Evolutionary conservation across 2,329 filamentous ascomycete genomes (phyloP).

Genomic region (Penicillium sp.): DNA sequence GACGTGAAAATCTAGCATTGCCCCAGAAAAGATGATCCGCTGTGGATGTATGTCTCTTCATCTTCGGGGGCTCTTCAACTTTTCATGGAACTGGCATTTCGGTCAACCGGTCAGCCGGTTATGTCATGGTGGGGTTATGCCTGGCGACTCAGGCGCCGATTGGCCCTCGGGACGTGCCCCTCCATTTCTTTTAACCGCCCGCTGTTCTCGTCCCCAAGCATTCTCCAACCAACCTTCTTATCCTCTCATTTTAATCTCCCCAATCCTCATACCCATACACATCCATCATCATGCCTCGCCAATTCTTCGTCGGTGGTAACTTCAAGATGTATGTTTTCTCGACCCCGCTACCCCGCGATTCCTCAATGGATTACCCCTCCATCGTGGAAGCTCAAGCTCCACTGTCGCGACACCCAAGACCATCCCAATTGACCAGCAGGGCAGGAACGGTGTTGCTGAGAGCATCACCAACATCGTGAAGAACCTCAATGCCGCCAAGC

Average conservation of each 20-base stretch:
- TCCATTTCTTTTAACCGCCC: conserved; percentile 22
- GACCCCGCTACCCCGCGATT: conserved; percentile 28
- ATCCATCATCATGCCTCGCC: conserved; percentile 76
- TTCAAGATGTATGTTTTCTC: conserved; percentile 84
- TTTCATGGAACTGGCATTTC: not conserved
- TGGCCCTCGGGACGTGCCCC: conserved; percentile 22
- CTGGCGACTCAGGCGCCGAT: conserved; percentile 10
- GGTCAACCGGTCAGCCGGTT: conserved; percentile 10
- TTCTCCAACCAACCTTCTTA: conserved; percentile 13
- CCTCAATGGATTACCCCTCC: conserved; percentile 30
- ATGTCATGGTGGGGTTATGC: conserved; percentile 17
- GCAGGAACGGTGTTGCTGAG: conserved; percentile 89
- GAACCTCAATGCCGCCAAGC: conserved; percentile 81
- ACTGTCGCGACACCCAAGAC: conserved; percentile 7
- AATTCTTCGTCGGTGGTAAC: conserved; percentile 98
- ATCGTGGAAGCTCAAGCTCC: conserved; percentile 23
- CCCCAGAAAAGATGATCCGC: not conserved
- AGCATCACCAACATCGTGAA: conserved; percentile 88
- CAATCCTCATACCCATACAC: conserved; percentile 6
- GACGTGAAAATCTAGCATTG: not conserved
- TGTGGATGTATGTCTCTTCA: not conserved
- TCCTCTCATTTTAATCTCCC: conserved; percentile 2
- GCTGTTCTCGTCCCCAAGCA: conserved; percentile 14
- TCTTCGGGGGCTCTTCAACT: not conserved
- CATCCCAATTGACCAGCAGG: conserved; percentile 17